Conservation (phyloP, 345 rosid genomes). For the Ceriops decandra region DNA sequence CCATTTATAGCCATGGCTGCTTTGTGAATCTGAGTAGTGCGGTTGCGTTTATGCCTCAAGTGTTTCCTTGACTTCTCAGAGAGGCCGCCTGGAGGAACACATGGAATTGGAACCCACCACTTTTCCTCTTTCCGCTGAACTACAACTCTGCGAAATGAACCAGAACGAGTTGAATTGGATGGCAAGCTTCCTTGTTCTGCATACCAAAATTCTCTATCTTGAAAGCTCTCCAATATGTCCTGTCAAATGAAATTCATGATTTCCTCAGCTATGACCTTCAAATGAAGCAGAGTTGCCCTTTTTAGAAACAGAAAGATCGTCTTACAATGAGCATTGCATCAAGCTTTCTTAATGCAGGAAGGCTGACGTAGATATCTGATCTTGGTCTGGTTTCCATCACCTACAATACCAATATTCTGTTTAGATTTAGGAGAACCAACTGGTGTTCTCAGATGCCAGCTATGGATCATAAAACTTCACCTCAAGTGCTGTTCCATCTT, state of each 20-base stretch:
- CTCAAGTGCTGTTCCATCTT: constrained; percentile 62
- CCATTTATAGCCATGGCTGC: constrained; percentile 94
- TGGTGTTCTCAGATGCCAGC: background rate
- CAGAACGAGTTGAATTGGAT: constrained; percentile 61
- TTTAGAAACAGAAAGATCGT: background rate
- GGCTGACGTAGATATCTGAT: constrained; percentile 72
- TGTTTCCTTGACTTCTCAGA: constrained; percentile 77
- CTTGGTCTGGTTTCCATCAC: constrained; percentile 69
- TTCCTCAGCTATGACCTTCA: background rate
- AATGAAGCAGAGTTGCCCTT: constrained; percentile 4
- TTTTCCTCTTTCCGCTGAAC: constrained; percentile 81
- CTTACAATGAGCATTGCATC: constrained; percentile 84
- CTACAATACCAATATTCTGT: constrained; percentile 30
- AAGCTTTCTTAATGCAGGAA: constrained; percentile 83
- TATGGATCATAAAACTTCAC: constrained; percentile 26
- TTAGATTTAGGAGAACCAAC: constrained; percentile 2
- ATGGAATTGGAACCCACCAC: constrained; percentile 98
- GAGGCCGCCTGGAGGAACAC: constrained; percentile 67
- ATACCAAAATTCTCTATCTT: constrained; percentile 83
- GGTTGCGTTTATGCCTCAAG: constrained; percentile 58
- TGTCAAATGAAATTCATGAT: constrained; percentile 29
- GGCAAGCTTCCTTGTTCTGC: constrained; percentile 82
- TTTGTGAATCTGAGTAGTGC: constrained; percentile 84
- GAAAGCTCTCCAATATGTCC: constrained; percentile 84
- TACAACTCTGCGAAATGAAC: constrained; percentile 64